Conservation (phyloP, 306 rosid species). For the Trichosanthes cucumerina region DNA sequence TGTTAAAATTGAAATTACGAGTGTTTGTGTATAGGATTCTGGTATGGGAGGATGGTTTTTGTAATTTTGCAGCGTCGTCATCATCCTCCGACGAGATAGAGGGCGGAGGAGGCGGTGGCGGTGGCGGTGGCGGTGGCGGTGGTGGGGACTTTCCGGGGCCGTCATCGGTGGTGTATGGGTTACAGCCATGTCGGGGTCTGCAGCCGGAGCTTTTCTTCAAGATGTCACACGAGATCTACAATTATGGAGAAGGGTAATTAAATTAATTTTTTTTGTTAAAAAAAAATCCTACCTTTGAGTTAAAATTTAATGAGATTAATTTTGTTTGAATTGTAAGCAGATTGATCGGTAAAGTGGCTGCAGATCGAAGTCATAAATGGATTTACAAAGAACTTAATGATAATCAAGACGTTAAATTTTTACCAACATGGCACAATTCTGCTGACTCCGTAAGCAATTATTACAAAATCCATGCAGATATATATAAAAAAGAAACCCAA, state of each 20-base stretch:
- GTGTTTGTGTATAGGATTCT: slow-evolving; percentile 48
- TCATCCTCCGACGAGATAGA: slow-evolving; percentile 55
- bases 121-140: slow-evolving; percentile 12
- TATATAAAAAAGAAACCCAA: not conserved
- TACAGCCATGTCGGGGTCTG: slow-evolving; percentile 64
- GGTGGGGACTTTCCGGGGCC: slow-evolving; percentile 39
- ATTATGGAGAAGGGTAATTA: slow-evolving; percentile 90
- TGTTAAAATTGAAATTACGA: not conserved
- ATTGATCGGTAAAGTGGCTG: slow-evolving; percentile 96
- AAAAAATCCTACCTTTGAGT: not conserved
- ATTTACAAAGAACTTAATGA: slow-evolving; percentile 84
- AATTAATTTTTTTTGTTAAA: not conserved
- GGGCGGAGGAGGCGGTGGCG: too few relatives aligned
- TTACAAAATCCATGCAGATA: slow-evolving; percentile 16
- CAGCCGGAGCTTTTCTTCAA: slow-evolving; percentile 98
- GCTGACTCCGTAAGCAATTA: slow-evolving; percentile 51
- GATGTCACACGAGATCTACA: slow-evolving; percentile 99
- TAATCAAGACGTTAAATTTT: slow-evolving; percentile 76
- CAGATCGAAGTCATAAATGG: slow-evolving; percentile 97
- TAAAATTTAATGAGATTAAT: not conserved
- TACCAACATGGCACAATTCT: slow-evolving; percentile 94
- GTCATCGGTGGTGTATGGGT: slow-evolving; percentile 45
- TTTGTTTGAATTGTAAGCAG: slow-evolving; percentile 20
- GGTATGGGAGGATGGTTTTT: slow-evolving; percentile 99
- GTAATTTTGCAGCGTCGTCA: slow-evolving; percentile 73